phyloP scores from a whole-genome alignment of 768 basidiomycete genomes.

The Boletus vermiculosoides region DNA sequence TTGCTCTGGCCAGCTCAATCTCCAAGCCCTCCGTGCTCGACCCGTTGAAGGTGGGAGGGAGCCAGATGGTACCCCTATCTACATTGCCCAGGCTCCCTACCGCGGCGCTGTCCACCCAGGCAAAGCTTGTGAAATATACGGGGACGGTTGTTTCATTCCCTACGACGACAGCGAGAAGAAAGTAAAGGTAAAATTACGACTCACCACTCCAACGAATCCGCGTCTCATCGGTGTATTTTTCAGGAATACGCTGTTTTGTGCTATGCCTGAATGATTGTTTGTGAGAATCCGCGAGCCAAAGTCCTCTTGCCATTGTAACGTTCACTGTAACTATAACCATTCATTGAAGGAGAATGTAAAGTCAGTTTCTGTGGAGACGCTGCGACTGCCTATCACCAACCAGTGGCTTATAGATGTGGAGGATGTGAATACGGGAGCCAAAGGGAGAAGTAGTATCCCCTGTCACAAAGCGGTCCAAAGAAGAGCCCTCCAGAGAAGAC shows the following conservation, averaged over 20 bases:
- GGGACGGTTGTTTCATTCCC: conserved; percentile 59
- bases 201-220: not conserved
- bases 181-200: conserved; percentile 39
- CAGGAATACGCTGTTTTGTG: conserved; percentile 46
- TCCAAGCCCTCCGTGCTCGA: conserved; percentile 40
- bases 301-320: not conserved
- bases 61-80: conserved; percentile 56
- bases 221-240: not conserved
- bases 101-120: conserved; percentile 56
- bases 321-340: conserved; percentile 10
- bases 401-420: no score
- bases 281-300: not conserved
- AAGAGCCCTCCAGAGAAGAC: no score
- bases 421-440: no score
- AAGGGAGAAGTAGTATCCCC: no score
- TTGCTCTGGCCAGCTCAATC: conserved; percentile 44
- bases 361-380: not conserved
- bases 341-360: conserved; percentile 2
- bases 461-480: no score
- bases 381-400: not conserved
- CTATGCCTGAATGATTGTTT: conserved; percentile 23
- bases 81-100: conserved; percentile 58
- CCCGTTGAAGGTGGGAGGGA: conserved; percentile 73
- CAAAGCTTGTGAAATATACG: conserved; percentile 52
- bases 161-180: conserved; percentile 51